Percentiles rank a stretch among this genome's conserved stretches.
Evolutionary conservation across 1,284 basidiomycete genomes (phyloP).

Genomic region (Heterobasidion parviporum): DNA sequence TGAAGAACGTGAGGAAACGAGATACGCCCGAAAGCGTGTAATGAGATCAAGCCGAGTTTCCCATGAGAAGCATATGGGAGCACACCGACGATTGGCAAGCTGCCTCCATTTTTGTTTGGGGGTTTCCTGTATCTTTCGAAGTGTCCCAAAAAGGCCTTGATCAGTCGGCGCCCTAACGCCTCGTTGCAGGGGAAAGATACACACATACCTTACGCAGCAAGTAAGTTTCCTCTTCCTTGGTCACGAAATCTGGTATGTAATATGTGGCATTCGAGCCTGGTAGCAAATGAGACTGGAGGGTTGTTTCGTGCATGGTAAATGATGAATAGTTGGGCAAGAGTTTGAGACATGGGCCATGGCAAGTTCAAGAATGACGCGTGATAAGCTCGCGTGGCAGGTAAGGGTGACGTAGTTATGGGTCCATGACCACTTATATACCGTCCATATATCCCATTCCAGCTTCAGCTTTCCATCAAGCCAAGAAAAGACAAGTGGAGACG

Average conservation of each 20-base stretch:
- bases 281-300: conserved; percentile 21
- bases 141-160: background rate
- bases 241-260: conserved; percentile 80
- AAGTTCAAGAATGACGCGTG: too few relatives aligned
- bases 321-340: too few relatives aligned
- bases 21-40: background rate
- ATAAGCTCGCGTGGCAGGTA: too few relatives aligned
- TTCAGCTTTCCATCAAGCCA: background rate
- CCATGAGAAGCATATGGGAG: background rate
- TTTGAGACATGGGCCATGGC: too few relatives aligned
- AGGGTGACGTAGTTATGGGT: too few relatives aligned
- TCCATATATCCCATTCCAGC: too few relatives aligned
- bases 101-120: conserved; percentile 83
- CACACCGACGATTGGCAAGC: conserved; percentile 71
- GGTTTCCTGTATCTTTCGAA: conserved; percentile 56
- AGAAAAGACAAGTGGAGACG: background rate
- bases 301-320: background rate
- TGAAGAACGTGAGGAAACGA: background rate
- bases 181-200: background rate
- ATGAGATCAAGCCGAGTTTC: background rate
- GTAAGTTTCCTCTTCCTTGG: conserved; percentile 71
- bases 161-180: conserved; percentile 7
- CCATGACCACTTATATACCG: too few relatives aligned
- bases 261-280: conserved; percentile 33
- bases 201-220: conserved; percentile 60